A percentile compares a stretch with the other conserved stretches of the same genome.
phyloP scores from a whole-genome alignment of 1,139 yeast genomes.

The Starmera stellimalicola region DNA sequence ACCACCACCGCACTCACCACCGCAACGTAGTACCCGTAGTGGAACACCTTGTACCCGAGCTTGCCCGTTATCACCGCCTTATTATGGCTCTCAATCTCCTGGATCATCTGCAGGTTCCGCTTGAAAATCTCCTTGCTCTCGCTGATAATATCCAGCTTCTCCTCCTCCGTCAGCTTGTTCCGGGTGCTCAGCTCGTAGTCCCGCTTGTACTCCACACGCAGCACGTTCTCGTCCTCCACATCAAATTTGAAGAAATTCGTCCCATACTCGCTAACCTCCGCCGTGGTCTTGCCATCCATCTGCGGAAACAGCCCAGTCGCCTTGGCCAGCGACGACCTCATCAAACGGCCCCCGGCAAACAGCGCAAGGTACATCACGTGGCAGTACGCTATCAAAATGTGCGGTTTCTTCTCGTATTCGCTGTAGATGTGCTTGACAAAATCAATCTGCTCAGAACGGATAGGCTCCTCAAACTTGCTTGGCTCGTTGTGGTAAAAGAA shows the following conservation, averaged over 20 bases:
- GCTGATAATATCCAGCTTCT: slow-evolving; percentile 60
- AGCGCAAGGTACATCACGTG: slow-evolving; percentile 81
- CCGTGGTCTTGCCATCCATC: slow-evolving; percentile 51
- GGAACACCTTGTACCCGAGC: slow-evolving; percentile 45
- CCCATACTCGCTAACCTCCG: slow-evolving; percentile 51
- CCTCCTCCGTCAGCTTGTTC: slow-evolving; percentile 53
- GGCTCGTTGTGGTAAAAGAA: slow-evolving; percentile 52
- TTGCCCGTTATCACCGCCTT: slow-evolving; percentile 44
- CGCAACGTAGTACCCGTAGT: slow-evolving; percentile 17
- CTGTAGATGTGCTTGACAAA: slow-evolving; percentile 52
- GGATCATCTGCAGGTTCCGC: slow-evolving; percentile 50
- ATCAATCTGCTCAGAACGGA: slow-evolving; percentile 50
- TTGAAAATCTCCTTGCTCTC: slow-evolving; percentile 60
- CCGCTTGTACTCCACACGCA: slow-evolving; percentile 60
- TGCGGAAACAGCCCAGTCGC: slow-evolving; percentile 72
- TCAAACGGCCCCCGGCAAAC: slow-evolving; percentile 78
- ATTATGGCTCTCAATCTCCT: slow-evolving; percentile 61
- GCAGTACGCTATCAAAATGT: slow-evolving; percentile 69
- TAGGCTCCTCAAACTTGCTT: slow-evolving; percentile 47
- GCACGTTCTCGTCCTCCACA: slow-evolving; percentile 55
- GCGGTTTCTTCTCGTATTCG: slow-evolving; percentile 53
- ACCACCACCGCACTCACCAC: slow-evolving; percentile 2
- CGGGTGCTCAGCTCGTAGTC: slow-evolving; percentile 74
- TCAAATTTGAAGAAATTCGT: slow-evolving; percentile 68
- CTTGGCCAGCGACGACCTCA: slow-evolving; percentile 56